Evolutionary conservation across 164 flowering plant species (phyloP).

Genomic region (Umbilicus rupestris): DNA sequence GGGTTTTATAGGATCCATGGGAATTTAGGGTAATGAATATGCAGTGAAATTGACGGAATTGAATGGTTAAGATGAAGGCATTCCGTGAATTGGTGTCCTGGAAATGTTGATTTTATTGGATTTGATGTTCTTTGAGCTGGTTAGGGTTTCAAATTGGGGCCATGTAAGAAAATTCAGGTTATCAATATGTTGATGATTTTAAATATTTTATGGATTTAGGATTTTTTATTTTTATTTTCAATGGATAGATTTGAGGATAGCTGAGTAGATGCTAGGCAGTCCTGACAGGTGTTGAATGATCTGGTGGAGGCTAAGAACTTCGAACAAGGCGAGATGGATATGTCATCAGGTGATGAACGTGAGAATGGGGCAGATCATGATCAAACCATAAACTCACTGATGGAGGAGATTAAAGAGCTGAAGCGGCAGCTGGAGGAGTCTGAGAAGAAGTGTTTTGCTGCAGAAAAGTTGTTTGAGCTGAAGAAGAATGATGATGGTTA

Average conservation of each 20-base stretch:
- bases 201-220: too few species aligned
- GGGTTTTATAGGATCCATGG: neutral
- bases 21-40: neutral
- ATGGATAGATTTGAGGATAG: neutral
- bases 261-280: neutral
- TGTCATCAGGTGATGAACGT: slow-evolving; percentile 25
- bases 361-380: slow-evolving; percentile 25
- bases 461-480: slow-evolving; percentile 28
- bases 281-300: too few species aligned
- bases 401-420: slow-evolving; percentile 31
- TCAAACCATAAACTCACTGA: slow-evolving; percentile 15
- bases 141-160: neutral
- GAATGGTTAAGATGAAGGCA: neutral
- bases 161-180: neutral
- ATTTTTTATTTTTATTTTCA: neutral
- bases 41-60: neutral
- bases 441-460: slow-evolving; percentile 24
- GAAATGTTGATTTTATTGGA: neutral
- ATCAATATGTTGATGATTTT: too few species aligned
- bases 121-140: neutral
- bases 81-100: neutral
- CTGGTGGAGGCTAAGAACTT: slow-evolving; percentile 11
- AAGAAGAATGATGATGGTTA: slow-evolving; percentile 31
- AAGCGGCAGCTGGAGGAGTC: slow-evolving; percentile 19
- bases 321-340: slow-evolving; percentile 14